Conservation (phyloP, 2,329 filamentous ascomycete genomes). For the Amphichorda felina region DNA sequence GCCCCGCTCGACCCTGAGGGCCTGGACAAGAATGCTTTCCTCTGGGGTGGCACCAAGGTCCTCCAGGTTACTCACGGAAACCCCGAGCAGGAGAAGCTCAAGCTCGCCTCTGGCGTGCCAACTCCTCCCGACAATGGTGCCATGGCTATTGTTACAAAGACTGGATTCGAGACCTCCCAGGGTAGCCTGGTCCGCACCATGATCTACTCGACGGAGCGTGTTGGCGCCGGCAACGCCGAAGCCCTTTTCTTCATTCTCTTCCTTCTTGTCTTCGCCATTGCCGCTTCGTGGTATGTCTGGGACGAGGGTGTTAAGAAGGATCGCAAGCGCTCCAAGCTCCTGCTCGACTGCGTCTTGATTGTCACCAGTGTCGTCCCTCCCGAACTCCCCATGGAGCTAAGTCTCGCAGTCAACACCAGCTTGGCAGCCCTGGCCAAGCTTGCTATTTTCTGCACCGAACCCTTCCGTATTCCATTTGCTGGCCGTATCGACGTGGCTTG, state of each 20-base stretch:
- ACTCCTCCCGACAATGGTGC: constrained; percentile 87
- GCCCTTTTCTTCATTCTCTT: constrained; percentile 97
- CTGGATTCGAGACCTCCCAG: constrained; percentile 96
- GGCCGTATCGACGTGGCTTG: constrained; percentile 93
- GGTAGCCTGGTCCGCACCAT: constrained; percentile 95
- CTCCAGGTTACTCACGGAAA: constrained; percentile 87
- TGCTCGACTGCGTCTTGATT: constrained; percentile 95
- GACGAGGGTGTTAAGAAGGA: constrained; percentile 89
- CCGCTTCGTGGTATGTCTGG: constrained; percentile 99
- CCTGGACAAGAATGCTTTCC: constrained; percentile 90
- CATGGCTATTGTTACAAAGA: constrained; percentile 90
- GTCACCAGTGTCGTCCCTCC: constrained; percentile 97
- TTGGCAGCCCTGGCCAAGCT: constrained; percentile 87
- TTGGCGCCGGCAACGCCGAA: constrained; percentile 96
- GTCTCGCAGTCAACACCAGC: constrained; percentile 94
- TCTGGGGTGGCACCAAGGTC: constrained; percentile 96
- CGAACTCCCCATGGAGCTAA: constrained; percentile 95
- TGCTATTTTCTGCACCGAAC: constrained; percentile 97
- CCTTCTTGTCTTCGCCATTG: constrained; percentile 88
- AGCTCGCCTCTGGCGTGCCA: constrained; percentile 64
- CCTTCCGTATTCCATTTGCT: constrained; percentile 94
- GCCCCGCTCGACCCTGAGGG: constrained; percentile 76
- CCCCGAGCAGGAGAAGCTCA: constrained; percentile 59
- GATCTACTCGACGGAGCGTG: constrained; percentile 98
- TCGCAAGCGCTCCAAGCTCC: constrained; percentile 91